Evolutionary conservation across 2,329 filamentous ascomycete species (phyloP).

Genomic region (Pestalotiopsis sp.): DNA sequence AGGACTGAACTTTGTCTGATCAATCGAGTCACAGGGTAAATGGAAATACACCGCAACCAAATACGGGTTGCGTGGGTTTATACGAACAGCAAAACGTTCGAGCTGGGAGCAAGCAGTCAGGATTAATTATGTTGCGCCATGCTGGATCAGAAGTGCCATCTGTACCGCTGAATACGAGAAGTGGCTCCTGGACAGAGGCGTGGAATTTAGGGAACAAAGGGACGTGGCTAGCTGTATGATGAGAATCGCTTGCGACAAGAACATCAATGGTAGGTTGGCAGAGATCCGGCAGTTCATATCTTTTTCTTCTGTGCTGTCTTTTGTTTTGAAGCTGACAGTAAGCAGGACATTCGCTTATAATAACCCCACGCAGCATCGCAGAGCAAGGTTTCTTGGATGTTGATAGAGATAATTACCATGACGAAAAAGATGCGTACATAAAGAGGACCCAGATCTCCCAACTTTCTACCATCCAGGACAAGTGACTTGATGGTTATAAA

Average conservation of each 20-base stretch:
- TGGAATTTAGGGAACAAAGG: constrained; percentile 38
- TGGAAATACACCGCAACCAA: constrained; percentile 44
- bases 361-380: constrained; percentile 35
- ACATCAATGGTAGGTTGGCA: constrained; percentile 27
- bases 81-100: constrained; percentile 38
- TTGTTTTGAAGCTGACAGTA: not conserved
- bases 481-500: constrained; percentile 37
- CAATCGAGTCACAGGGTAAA: constrained; percentile 24
- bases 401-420: constrained; percentile 36
- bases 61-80: constrained; percentile 43
- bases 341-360: constrained; percentile 39
- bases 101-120: constrained; percentile 42
- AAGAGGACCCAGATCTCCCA: constrained; percentile 38
- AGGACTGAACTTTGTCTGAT: not conserved
- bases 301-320: no score
- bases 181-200: constrained; percentile 36
- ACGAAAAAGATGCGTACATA: constrained; percentile 35
- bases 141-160: constrained; percentile 38
- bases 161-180: constrained; percentile 42
- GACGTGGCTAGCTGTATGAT: constrained; percentile 35
- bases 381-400: constrained; percentile 41
- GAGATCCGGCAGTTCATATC: no score
- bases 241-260: constrained; percentile 31
- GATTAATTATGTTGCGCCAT: constrained; percentile 46
- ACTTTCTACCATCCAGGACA: constrained; percentile 41